Base-by-base conservation (phyloP, 2,329 filamentous ascomycete genomes). In the Sclerotinia sclerotiorum region DNA sequence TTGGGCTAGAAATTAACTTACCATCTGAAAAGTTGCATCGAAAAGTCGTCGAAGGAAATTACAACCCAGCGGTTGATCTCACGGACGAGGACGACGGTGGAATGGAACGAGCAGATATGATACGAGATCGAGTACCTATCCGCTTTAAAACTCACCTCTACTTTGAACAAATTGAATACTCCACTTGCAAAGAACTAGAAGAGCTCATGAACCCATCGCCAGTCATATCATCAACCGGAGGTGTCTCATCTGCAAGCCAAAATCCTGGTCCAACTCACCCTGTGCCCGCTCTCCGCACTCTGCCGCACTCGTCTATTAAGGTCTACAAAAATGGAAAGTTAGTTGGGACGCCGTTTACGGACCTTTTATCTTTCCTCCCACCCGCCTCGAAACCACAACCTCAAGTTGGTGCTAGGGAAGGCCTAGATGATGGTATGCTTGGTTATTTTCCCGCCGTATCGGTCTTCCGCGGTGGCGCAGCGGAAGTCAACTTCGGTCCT, bases 381-480 rank as follows among this genome's bases (percentile, higher is more conserved):
- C 94, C 94, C 0, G 94, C 95, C 0, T 97, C 92, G 6, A 88
- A 88, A 70, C 90, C 90, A 32, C 86, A 88, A 69, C 81, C 85
- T 7, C 88, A 91, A 72, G 85, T 90, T 54, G 92, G 91, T 17
- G 93, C 92, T 24, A 84, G 95, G 62, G 91, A 95, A 70, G 93
- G 93, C 39, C 88, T 97, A 70, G 95, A 99, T 76, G 95, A 99
- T 76, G 95, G 94, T 48, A 91, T 95, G 84, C 86, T 97, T 1
- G 96, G 95, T 15, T 99, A 99, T 80, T 97, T 97, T 76, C 95
- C 95, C 1, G 92, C 94, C 29, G 88, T 99, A 27, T 95, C 93
- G 74, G 91, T 95, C 29, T 98, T 97, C 80, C 89, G 91, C 56
- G 94, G 94, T 65, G 95, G 94, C 32, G 91, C 94, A 1, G 94